Percentiles rank a stretch among this genome's conserved stretches.
Conservation (phyloP, 441 rosid genomes). For the Pelargonium myrrhifolium region DNA sequence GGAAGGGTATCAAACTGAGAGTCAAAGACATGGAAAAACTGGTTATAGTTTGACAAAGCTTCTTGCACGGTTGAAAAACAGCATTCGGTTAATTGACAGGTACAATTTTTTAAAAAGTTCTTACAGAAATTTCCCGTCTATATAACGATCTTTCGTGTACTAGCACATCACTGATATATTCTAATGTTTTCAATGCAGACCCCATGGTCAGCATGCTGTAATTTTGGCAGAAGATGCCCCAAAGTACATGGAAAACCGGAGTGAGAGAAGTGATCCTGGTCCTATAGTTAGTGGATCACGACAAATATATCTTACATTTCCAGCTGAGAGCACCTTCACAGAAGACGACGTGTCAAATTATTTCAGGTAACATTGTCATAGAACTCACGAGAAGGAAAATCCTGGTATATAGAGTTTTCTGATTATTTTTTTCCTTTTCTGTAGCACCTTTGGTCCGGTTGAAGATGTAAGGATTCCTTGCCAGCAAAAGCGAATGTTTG, state of each 20-base stretch:
- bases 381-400: not conserved
- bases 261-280: constrained; percentile 55
- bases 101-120: constrained; percentile 9
- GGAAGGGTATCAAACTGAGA: constrained; percentile 90
- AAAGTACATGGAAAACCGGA: constrained; percentile 42
- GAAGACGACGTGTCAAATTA: constrained; percentile 81
- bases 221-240: constrained; percentile 70
- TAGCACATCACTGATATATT: not conserved
- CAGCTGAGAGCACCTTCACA: constrained; percentile 77
- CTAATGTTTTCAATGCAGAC: constrained; percentile 33
- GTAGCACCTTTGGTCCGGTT: constrained; percentile 72
- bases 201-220: constrained; percentile 92
- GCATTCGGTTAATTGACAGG: constrained; percentile 81
- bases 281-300: constrained; percentile 57
- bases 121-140: not conserved
- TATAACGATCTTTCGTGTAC: no score
- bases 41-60: constrained; percentile 91
- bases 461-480: constrained; percentile 94
- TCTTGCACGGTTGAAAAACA: constrained; percentile 68
- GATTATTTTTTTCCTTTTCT: constrained; percentile 12
- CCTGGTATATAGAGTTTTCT: constrained; percentile 7
- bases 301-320: constrained; percentile 90
- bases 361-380: constrained; percentile 45
- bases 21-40: constrained; percentile 92
- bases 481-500: constrained; percentile 88